Conservation (phyloP, 257 asterid species). For the Solanum pinnatisectum region DNA sequence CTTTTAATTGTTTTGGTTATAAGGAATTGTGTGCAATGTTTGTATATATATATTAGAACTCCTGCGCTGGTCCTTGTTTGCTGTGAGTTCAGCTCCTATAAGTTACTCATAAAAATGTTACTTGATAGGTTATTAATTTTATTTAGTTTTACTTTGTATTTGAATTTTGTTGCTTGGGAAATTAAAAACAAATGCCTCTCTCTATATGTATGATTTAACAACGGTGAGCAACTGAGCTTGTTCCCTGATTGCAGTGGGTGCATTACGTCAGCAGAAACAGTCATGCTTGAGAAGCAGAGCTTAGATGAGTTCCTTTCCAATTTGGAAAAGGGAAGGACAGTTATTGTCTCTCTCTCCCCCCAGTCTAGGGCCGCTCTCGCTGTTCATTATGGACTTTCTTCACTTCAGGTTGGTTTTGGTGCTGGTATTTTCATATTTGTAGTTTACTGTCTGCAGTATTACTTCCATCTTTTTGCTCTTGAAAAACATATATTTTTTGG, state of each 20-base stretch:
- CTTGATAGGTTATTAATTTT: neutral
- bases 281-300: slow-evolving; percentile 99
- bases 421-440: neutral
- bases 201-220: neutral
- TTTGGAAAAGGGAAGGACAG: slow-evolving; percentile 57
- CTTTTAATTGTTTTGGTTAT: neutral
- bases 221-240: neutral
- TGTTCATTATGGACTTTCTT: slow-evolving; percentile 70
- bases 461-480: neutral
- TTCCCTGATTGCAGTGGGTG: slow-evolving; percentile 67
- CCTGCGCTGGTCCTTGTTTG: neutral
- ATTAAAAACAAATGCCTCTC: neutral
- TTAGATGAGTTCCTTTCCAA: slow-evolving; percentile 74
- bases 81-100: neutral
- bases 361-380: slow-evolving; percentile 98
- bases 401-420: slow-evolving; percentile 46
- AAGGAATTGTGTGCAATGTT: neutral
- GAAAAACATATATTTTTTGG: neutral
- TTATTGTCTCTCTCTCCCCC: slow-evolving; percentile 79
- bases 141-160: neutral
- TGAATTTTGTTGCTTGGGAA: neutral
- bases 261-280: slow-evolving; percentile 95
- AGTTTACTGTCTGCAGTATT: neutral
- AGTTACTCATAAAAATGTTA: neutral
- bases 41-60: neutral